These are phyloP conservation scores for Galeopsis tetrahit DNA, from an alignment of 257 asterid genomes.

Conservation along the genomic window DNA sequence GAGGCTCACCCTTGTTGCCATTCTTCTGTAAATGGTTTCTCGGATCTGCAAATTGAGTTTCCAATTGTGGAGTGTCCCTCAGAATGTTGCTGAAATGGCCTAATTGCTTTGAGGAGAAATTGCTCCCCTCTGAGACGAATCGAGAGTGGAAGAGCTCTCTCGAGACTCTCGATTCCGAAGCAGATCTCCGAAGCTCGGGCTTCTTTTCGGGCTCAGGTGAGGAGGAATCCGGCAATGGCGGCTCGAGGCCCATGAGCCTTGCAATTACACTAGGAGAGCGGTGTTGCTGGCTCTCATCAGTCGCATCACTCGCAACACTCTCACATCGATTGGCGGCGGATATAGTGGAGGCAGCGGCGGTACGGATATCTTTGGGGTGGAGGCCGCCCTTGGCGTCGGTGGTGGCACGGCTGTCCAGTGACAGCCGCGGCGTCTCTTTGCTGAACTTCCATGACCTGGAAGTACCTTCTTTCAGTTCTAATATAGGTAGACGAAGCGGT, in stretches of 20 bases:
- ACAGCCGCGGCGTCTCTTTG: conserved; percentile 87
- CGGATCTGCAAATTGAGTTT: conserved; percentile 40
- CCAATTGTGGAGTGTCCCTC: conserved; percentile 28
- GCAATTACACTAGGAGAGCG: conserved; percentile 86
- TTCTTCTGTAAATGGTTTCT: conserved; percentile 39
- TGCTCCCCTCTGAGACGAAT: conserved; percentile 43
- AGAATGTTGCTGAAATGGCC: conserved; percentile 30
- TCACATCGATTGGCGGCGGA: conserved; percentile 41
- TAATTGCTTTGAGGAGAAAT: conserved; percentile 38
- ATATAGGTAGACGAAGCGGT: conserved; percentile 52
- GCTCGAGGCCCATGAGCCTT: conserved; percentile 91
- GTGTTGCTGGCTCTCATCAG: conserved; percentile 54
- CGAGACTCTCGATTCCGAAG: conserved; percentile 88
- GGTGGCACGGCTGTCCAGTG: conserved; percentile 91
- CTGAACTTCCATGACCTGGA: conserved; percentile 76
- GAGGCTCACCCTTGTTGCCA: conserved; percentile 35
- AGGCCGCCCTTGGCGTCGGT: conserved; percentile 90
- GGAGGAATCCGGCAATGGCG: conserved; percentile 63
- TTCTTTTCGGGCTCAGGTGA: conserved; percentile 44
- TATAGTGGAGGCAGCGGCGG: conserved; percentile 46
- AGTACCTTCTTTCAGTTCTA: conserved; percentile 64
- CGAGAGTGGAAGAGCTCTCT: conserved; percentile 71
- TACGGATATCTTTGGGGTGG: conserved; percentile 76
- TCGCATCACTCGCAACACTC: conserved; percentile 40
- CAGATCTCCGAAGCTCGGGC: conserved; percentile 85